Percentiles rank a stretch among this genome's conserved stretches.
Conservation (phyloP, 495 filamentous ascomycete genomes). For the Penicillium subrubescens region DNA sequence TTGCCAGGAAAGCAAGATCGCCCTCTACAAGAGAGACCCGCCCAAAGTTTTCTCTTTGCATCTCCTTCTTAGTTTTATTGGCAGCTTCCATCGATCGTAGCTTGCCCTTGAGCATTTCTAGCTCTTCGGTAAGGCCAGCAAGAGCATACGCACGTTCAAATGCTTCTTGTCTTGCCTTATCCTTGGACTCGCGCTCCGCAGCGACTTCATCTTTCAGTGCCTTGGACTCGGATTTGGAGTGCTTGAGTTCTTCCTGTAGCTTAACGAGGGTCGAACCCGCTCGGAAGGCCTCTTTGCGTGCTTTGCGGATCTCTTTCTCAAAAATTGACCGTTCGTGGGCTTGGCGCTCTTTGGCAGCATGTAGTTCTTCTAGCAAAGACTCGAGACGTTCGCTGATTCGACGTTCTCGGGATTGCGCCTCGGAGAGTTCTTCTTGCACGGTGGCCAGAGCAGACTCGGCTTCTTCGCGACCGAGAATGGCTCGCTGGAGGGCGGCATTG, state of each 20-base stretch:
- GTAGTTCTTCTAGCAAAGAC: constrained; percentile 75
- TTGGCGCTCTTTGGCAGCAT: constrained; percentile 72
- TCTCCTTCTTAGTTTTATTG: constrained; percentile 33
- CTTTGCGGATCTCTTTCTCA: constrained; percentile 81
- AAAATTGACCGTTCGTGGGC: constrained; percentile 71
- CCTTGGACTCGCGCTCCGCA: constrained; percentile 49
- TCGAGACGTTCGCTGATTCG: constrained; percentile 78
- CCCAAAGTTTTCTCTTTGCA: constrained; percentile 30
- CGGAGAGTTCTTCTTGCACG: constrained; percentile 65
- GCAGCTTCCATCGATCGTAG: constrained; percentile 70
- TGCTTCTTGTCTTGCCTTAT: constrained; percentile 70
- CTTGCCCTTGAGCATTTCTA: constrained; percentile 63
- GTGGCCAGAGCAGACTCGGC: constrained; percentile 60
- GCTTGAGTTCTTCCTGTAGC: constrained; percentile 79
- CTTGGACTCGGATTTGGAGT: constrained; percentile 57
- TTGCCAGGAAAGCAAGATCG: constrained; percentile 39
- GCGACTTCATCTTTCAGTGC: constrained; percentile 56
- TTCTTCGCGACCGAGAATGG: constrained; percentile 82
- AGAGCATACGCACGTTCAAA: constrained; percentile 75
- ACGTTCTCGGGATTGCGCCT: constrained; percentile 71
- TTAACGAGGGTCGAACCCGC: constrained; percentile 76
- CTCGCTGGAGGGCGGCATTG: constrained; percentile 75
- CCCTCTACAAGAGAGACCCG: constrained; percentile 38
- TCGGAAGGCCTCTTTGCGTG: constrained; percentile 85
- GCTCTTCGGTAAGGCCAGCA: constrained; percentile 72